Base-by-base conservation (phyloP, 1,284 basidiomycete genomes). In the Microbotryum silenes-acaulis region DNA sequence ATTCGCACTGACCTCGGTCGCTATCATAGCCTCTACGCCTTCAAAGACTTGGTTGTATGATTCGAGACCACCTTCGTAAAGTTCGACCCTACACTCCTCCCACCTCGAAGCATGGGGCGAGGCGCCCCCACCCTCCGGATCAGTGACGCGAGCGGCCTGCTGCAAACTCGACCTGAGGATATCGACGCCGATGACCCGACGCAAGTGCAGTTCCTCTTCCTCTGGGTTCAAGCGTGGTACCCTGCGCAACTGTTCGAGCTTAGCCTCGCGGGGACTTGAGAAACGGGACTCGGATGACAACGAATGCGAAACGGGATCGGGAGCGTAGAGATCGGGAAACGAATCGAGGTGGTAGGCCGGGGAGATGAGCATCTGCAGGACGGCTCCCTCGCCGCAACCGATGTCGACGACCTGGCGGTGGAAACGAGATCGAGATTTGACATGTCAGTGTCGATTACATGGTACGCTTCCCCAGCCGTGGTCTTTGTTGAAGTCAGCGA, bases 1-100 rank as follows among this genome's bases (percentile, higher is more conserved):
- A 21, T 56, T 25, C 33, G 29, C 85, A 72, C 77, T 89, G 85
- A 96, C 87, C 79, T 97, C 92, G 7, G 85, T 86, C 21, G 86
- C 83, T 27, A 91, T 83, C 66, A 96, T 87, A 63, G 89, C 91
- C 64, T 96, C 90, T 23, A 83, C 81, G 51, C 80, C 82, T 56
- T 78, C 79, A 67, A 97, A 85, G 48, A 82, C 80, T 27, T 83
- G 78, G 71, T 96, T 96, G 70, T 87, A 80, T 9, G 78, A 78
- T 72, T 89, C 83, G 51, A 97, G 78, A 1, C 85, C 85, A 9
- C 93, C 93, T 50, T 87, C 80, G 87, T 88, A 96, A 1, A 96
- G 74, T 68, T 86, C 81, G 6, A 84, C 83, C 10, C 81, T 77
- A 29, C 93, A 75, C 5, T 82, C 77, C 65, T 90, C 86, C 88